phyloP scores from a whole-genome alignment of 1,139 yeast species.

The Torulaspora globosa region DNA sequence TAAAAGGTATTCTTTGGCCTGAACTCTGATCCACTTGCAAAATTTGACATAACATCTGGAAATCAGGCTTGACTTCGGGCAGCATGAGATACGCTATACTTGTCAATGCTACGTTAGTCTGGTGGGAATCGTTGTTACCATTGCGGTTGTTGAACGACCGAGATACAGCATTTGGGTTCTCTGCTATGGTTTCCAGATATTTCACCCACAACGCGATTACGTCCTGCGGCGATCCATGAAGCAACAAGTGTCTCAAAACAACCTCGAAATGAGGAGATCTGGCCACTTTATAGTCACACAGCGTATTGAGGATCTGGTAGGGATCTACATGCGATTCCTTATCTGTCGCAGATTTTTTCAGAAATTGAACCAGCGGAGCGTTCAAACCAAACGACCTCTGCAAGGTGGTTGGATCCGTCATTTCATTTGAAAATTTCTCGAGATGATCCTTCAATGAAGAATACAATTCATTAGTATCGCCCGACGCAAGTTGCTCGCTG shows the following conservation, averaged over 20 bases:
- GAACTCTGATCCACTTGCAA: constrained; percentile 19
- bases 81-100: constrained; percentile 28
- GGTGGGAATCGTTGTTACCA: constrained; percentile 18
- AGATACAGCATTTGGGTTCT: constrained; percentile 20
- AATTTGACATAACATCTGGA: constrained; percentile 23
- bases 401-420: constrained; percentile 14
- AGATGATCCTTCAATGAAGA: constrained; percentile 17
- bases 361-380: constrained; percentile 19
- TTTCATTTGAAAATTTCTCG: constrained; percentile 11
- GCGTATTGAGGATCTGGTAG: constrained; percentile 26
- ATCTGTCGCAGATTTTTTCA: constrained; percentile 20
- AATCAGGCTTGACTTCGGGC: constrained; percentile 22
- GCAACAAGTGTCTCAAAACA: constrained; percentile 24
- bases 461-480: constrained; percentile 15
- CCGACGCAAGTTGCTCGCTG: constrained; percentile 13
- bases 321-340: constrained; percentile 23
- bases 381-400: constrained; percentile 24
- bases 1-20: constrained; percentile 16
- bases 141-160: constrained; percentile 12
- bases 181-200: constrained; percentile 26
- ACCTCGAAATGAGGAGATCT: constrained; percentile 30
- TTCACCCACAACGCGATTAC: constrained; percentile 34
- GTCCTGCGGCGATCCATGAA: constrained; percentile 23
- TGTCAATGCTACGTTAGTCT: constrained; percentile 22
- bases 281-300: constrained; percentile 28